Conservation (phyloP, 495 filamentous ascomycete genomes). For the Hypoxylon lienhwacheense region DNA sequence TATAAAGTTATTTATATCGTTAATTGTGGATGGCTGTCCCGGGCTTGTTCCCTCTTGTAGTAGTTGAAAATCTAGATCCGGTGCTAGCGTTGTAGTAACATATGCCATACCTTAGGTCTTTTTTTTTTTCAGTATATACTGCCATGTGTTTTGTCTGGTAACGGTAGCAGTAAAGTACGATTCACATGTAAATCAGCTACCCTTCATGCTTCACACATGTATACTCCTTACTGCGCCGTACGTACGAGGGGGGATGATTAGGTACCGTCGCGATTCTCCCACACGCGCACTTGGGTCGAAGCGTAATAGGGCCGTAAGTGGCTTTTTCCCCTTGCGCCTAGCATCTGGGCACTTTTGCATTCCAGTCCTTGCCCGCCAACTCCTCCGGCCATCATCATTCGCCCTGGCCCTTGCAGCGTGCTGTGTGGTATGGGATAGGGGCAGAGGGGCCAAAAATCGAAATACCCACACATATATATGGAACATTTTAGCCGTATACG, state of each 20-base stretch:
- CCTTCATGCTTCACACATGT: too few species aligned
- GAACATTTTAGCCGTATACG: constrained; percentile 2
- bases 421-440: constrained; percentile 2
- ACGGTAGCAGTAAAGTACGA: too few species aligned
- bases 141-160: too few species aligned
- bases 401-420: constrained; percentile 13
- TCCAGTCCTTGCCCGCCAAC: constrained; percentile 1
- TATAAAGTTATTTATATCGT: too few species aligned
- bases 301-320: constrained; percentile 16
- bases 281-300: constrained; percentile 15
- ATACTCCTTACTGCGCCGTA: too few species aligned
- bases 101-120: too few species aligned
- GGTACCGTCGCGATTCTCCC: constrained; percentile 27
- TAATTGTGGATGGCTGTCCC: constrained; percentile 21
- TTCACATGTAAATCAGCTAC: too few species aligned
- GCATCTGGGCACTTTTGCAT: background rate
- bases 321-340: constrained; percentile 2
- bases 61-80: too few species aligned
- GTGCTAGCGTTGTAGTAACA: constrained; percentile 25
- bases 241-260: too few species aligned
- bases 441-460: too few species aligned
- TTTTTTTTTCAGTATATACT: too few species aligned
- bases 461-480: background rate
- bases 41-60: too few species aligned
- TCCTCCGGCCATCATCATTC: constrained; percentile 6